Evolutionary conservation across 1,284 basidiomycete species (phyloP).

Genomic region (Boletus hoseneyae): DNA sequence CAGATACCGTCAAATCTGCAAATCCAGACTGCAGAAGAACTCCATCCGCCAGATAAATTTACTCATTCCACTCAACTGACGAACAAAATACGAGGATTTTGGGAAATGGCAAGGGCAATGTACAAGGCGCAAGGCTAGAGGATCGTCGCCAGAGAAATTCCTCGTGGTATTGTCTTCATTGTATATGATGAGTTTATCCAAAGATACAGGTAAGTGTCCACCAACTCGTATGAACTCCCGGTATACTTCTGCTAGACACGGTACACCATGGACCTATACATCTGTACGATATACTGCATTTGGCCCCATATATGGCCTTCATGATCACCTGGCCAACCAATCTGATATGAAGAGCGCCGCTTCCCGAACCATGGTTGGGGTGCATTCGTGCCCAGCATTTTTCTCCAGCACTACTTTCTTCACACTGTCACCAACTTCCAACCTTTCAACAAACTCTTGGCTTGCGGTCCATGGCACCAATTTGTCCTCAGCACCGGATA

Average conservation of each 20-base stretch:
- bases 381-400: slow-evolving; percentile 52
- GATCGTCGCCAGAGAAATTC: slow-evolving; percentile 77
- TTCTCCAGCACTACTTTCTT: slow-evolving; percentile 48
- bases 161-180: slow-evolving; percentile 81
- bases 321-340: slow-evolving; percentile 24
- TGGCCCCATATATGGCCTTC: not conserved
- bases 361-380: slow-evolving; percentile 48
- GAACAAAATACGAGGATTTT: slow-evolving; percentile 46
- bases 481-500: slow-evolving; percentile 59
- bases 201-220: slow-evolving; percentile 39
- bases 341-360: slow-evolving; percentile 44
- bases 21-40: slow-evolving; percentile 87
- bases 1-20: slow-evolving; percentile 85
- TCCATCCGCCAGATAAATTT: slow-evolving; percentile 42
- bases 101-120: slow-evolving; percentile 65
- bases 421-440: slow-evolving; percentile 51
- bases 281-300: not conserved
- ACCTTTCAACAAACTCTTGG: slow-evolving; percentile 47
- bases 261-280: not conserved
- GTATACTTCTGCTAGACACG: too few species aligned
- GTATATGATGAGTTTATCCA: slow-evolving; percentile 71
- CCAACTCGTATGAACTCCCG: too few species aligned
- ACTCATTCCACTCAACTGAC: slow-evolving; percentile 17
- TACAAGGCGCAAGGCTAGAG: slow-evolving; percentile 73
- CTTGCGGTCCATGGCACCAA: slow-evolving; percentile 64